Conservation (phyloP, 495 filamentous ascomycete genomes). For the Aspergillus avenaceus region DNA sequence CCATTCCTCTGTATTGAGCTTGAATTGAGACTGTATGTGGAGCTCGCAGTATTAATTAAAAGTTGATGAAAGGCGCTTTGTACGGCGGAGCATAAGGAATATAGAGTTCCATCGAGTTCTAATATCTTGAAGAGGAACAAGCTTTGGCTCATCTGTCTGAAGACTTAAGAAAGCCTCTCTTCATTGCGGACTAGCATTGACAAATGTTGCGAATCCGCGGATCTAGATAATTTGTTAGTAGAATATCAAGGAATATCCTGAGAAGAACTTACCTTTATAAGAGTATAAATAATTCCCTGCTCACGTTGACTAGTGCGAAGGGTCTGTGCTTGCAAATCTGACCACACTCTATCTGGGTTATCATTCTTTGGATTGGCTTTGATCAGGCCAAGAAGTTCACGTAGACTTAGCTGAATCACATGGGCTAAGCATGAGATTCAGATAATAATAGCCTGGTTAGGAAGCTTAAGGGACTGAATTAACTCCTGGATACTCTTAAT, state of each 20-base stretch:
- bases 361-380: slow-evolving; percentile 16
- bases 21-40: not conserved
- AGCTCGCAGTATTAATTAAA: too few relatives aligned
- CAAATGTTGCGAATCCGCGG: too few relatives aligned
- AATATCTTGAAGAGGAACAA: not conserved
- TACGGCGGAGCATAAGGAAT: not conserved
- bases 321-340: not conserved
- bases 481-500: slow-evolving; percentile 5
- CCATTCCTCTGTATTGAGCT: not conserved
- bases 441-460: not conserved
- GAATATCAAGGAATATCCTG: not conserved
- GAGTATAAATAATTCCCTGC: slow-evolving; percentile 6
- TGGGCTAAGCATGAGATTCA: slow-evolving; percentile 12
- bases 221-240: not conserved
- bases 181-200: not conserved
- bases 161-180: not conserved
- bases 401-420: slow-evolving; percentile 18
- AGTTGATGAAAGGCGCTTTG: not conserved
- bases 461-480: slow-evolving; percentile 5
- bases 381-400: slow-evolving; percentile 13
- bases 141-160: not conserved
- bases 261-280: slow-evolving; percentile 8
- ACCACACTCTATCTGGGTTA: slow-evolving; percentile 4
- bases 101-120: not conserved
- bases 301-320: slow-evolving; percentile 3